Evolutionary conservation across 2,329 filamentous ascomycete species (phyloP).

Genomic region (Sporothrix schenckii): DNA sequence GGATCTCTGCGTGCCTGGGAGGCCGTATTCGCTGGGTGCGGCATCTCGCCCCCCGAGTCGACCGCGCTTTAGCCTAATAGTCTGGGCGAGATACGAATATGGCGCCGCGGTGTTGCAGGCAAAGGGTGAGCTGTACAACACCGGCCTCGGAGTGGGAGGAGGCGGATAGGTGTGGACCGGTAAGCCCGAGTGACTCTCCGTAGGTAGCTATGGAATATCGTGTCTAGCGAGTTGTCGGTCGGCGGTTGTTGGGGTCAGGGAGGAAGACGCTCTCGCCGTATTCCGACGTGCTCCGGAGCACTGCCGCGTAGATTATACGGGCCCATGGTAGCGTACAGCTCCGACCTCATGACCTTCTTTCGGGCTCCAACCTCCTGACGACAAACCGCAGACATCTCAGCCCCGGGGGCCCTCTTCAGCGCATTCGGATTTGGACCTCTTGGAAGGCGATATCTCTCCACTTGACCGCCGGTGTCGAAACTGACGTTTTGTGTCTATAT

Average conservation of each 20-base stretch:
- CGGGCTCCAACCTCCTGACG: no score
- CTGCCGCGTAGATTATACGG: not conserved
- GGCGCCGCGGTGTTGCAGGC: not conserved
- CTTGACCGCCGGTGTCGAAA: slow-evolving; percentile 45
- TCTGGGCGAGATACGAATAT: not conserved
- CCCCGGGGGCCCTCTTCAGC: slow-evolving; percentile 24
- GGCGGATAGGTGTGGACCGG: not conserved
- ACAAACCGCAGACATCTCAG: not conserved
- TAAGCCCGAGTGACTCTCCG: not conserved
- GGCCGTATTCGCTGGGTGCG: not conserved
- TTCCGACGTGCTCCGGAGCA: not conserved
- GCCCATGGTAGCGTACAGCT: not conserved
- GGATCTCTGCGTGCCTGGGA: not conserved
- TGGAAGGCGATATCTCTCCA: slow-evolving; percentile 50
- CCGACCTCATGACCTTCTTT: no score
- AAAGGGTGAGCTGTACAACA: not conserved
- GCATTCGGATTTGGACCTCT: slow-evolving; percentile 46
- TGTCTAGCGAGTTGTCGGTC: not conserved
- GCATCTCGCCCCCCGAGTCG: not conserved
- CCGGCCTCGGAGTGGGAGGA: not conserved
- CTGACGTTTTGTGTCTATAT: slow-evolving; percentile 40
- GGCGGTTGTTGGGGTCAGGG: not conserved
- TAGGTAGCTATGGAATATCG: not conserved
- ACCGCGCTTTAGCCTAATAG: not conserved
- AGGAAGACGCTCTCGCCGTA: not conserved